Conservation (phyloP, 2,329 filamentous ascomycete species). For the Talaromyces sp. region DNA sequence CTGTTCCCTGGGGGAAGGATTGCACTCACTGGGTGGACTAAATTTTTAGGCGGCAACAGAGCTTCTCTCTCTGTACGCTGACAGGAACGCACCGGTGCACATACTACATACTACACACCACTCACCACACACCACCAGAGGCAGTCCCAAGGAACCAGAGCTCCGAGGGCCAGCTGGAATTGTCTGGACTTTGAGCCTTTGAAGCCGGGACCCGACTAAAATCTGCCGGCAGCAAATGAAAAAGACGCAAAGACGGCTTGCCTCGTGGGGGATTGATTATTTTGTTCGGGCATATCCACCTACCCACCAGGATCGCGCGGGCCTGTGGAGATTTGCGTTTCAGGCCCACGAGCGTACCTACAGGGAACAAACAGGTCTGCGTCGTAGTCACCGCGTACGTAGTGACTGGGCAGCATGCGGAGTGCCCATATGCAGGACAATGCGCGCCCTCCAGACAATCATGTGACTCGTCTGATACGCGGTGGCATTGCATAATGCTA, state of each 20-base stretch:
- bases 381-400: too few species aligned
- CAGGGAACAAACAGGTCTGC: too few species aligned
- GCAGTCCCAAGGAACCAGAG: constrained; percentile 5
- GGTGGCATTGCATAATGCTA: neutral
- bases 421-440: neutral
- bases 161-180: neutral
- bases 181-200: neutral
- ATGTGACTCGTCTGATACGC: neutral
- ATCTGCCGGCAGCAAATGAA: neutral
- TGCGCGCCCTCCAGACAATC: neutral
- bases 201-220: neutral
- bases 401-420: too few species aligned
- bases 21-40: neutral
- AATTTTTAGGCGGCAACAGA: constrained; percentile 5
- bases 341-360: neutral
- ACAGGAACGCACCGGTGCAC: neutral
- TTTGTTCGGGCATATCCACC: neutral
- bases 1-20: neutral
- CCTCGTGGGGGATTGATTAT: constrained; percentile 8
- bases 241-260: neutral
- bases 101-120: too few species aligned
- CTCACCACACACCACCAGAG: neutral
- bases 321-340: constrained; percentile 1
- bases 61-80: neutral
- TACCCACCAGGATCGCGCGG: constrained; percentile 5